Conservation (phyloP, 345 rosid genomes). For the Salix caprea region DNA sequence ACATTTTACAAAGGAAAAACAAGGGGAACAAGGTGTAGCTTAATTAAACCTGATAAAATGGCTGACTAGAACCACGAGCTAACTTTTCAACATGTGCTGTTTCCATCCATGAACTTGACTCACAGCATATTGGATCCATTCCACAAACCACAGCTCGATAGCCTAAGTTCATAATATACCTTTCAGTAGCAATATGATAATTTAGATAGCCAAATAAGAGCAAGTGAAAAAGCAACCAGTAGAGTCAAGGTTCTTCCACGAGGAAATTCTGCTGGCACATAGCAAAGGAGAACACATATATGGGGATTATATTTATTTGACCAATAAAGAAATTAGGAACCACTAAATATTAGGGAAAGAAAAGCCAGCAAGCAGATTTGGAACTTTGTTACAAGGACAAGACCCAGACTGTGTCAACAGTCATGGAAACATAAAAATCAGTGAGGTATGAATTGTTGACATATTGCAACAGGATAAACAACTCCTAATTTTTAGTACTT, state of each 20-base stretch:
- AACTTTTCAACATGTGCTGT: conserved; percentile 71
- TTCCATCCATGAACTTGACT: conserved; percentile 87
- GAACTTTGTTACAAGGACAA: background rate
- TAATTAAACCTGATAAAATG: conserved; percentile 83
- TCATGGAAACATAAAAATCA: background rate
- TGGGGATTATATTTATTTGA: background rate
- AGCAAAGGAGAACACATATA: background rate
- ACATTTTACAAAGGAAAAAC: background rate
- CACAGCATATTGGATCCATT: conserved; percentile 93
- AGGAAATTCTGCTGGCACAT: background rate
- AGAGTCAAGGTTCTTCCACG: background rate
- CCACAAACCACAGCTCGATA: conserved; percentile 87
- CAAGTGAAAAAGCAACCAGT: background rate
- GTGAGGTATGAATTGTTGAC: background rate
- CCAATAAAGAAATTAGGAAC: background rate
- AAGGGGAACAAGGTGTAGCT: background rate
- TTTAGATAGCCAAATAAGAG: background rate
- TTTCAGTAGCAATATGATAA: background rate
- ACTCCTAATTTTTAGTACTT: background rate
- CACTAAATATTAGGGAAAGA: background rate
- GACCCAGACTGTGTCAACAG: background rate
- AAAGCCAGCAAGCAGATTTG: background rate
- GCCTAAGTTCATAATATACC: conserved; percentile 34
- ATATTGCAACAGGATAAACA: background rate
- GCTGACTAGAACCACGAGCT: conserved; percentile 68